A percentile compares a stretch with the other conserved stretches of the same genome.
Conservation (phyloP, 2,329 filamentous ascomycete species). For the Colletotrichum australisinense region DNA sequence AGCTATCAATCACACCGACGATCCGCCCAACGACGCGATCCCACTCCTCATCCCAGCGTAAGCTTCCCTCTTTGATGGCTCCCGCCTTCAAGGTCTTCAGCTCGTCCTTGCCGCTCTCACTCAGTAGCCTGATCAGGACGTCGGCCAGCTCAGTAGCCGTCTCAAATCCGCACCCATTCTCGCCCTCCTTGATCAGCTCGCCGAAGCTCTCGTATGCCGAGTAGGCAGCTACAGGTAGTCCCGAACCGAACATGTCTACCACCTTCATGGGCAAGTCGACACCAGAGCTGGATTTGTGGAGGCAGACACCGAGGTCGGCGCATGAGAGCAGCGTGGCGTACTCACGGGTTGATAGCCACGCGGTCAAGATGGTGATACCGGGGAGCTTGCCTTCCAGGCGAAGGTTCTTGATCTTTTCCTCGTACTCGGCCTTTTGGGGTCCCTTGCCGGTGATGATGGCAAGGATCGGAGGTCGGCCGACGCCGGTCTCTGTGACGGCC, state of each 20-base stretch:
- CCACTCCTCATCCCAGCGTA: conserved; percentile 95
- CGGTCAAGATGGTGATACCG: conserved; percentile 79
- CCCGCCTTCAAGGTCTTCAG: conserved; percentile 74
- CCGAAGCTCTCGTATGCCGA: conserved; percentile 86
- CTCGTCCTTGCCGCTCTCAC: conserved; percentile 59
- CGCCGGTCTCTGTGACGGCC: conserved; percentile 50
- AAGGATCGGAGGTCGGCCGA: conserved; percentile 64
- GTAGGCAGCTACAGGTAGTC: conserved; percentile 90
- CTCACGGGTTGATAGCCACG: conserved; percentile 86
- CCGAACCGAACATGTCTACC: conserved; percentile 98
- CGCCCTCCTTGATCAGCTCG: conserved; percentile 88
- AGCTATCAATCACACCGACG: conserved; percentile 61
- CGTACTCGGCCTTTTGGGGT: conserved; percentile 82
- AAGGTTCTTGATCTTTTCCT: conserved; percentile 72
- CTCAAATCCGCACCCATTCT: conserved; percentile 88
- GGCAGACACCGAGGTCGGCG: conserved; percentile 88
- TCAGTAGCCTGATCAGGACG: conserved; percentile 74
- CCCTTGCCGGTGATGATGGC: conserved; percentile 96
- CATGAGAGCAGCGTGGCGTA: conserved; percentile 87
- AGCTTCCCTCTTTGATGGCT: conserved; percentile 77
- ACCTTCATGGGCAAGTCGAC: conserved; percentile 99
- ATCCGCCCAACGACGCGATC: conserved; percentile 81
- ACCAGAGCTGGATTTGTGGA: conserved; percentile 93
- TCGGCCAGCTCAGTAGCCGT: conserved; percentile 73
- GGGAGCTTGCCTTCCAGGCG: conserved; percentile 71